phyloP scores from a whole-genome alignment of 768 basidiomycete species.

The Russula virescens region DNA sequence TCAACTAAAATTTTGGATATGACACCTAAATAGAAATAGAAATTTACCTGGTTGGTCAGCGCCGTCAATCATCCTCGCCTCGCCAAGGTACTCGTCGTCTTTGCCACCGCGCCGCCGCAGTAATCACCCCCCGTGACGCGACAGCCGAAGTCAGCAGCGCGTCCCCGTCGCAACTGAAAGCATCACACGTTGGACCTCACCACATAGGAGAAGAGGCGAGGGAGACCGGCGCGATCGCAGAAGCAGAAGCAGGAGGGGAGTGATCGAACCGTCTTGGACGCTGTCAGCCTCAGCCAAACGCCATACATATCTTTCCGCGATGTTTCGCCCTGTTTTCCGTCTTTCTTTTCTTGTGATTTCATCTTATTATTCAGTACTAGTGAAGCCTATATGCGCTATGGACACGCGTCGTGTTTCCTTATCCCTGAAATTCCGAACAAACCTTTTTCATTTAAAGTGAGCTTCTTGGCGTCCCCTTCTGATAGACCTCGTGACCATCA shows the following conservation, averaged over 20 bases:
- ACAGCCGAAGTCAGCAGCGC: too few relatives aligned
- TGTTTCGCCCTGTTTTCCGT: conserved; percentile 13
- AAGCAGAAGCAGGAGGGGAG: conserved; percentile 10
- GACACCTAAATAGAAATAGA: too few relatives aligned
- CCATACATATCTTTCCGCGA: conserved; percentile 2
- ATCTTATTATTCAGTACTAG: conserved; percentile 18
- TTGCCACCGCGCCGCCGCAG: too few relatives aligned
- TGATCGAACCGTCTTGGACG: conserved; percentile 1
- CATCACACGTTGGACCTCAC: conserved; percentile 32
- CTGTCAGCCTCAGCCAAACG: neutral
- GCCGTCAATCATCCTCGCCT: too few relatives aligned
- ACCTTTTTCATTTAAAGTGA: neutral
- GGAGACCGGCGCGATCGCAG: conserved; percentile 15
- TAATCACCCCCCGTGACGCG: too few relatives aligned
- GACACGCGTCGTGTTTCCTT: neutral
- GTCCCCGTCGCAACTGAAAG: conserved; percentile 29
- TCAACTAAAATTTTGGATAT: too few relatives aligned
- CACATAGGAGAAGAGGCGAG: conserved; percentile 8
- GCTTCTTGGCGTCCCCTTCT: neutral
- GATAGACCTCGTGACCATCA: neutral
- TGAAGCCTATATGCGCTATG: conserved; percentile 17
- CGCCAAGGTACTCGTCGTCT: too few relatives aligned
- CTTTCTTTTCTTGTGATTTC: conserved; percentile 7
- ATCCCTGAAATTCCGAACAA: neutral
- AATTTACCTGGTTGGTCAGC: too few relatives aligned